These are phyloP conservation scores for Clavispora phyllophila DNA, from an alignment of 805 yeast species.

Conservation along the genomic window DNA sequence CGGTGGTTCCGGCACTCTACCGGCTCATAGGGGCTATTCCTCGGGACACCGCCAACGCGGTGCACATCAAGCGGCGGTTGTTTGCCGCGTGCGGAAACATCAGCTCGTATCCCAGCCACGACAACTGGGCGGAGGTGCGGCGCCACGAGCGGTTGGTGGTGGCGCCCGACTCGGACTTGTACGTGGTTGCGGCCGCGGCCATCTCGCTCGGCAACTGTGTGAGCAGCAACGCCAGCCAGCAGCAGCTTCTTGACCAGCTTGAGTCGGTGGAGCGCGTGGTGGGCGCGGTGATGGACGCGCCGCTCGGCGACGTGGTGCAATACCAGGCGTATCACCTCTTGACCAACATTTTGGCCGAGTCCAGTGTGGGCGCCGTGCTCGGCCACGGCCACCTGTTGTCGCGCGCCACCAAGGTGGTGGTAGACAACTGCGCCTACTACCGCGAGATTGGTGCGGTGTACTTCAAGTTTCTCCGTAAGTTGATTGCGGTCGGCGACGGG, in stretches of 20 bases:
- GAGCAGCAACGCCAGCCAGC: constrained; percentile 14
- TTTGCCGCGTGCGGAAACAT: constrained; percentile 33
- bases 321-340: constrained; percentile 33
- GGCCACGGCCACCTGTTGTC: constrained; percentile 10
- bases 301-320: constrained; percentile 31
- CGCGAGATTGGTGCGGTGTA: constrained; percentile 25
- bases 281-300: constrained; percentile 13
- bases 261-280: constrained; percentile 13
- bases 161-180: constrained; percentile 12
- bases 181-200: constrained; percentile 26
- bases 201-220: constrained; percentile 35
- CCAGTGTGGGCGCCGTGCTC: too few relatives aligned
- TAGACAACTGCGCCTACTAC: constrained; percentile 33
- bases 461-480: constrained; percentile 25
- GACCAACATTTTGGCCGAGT: constrained; percentile 25
- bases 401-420: constrained; percentile 21
- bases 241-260: constrained; percentile 7
- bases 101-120: constrained; percentile 27
- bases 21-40: not conserved
- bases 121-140: constrained; percentile 17
- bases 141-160: constrained; percentile 11
- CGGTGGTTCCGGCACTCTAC: not conserved
- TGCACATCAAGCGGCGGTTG: constrained; percentile 20
- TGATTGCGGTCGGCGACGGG: constrained; percentile 15
- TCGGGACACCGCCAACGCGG: constrained; percentile 2